These are phyloP conservation scores for Rhododendron williamsianum DNA, from an alignment of 148 eudicot species.

Conservation along the genomic window DNA sequence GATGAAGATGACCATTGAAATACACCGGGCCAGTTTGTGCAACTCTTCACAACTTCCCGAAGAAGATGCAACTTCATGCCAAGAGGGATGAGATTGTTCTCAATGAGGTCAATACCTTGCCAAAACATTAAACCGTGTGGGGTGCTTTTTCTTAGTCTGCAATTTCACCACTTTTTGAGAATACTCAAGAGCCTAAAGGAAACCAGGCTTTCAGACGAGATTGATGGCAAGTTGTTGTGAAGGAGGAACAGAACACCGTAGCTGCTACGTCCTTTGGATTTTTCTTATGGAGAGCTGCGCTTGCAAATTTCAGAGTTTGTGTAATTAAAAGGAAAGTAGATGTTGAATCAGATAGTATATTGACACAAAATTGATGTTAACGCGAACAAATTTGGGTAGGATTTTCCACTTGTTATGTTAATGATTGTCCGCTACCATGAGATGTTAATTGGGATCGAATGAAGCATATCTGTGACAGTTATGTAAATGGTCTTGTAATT, in stretches of 20 bases:
- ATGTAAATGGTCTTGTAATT: not conserved
- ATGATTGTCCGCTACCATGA: not conserved
- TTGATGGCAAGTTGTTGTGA: not conserved
- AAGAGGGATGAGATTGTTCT: not conserved
- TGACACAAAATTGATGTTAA: not conserved
- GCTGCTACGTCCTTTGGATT: not conserved
- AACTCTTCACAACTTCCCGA: not conserved
- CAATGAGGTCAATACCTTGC: not conserved
- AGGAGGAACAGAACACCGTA: not conserved
- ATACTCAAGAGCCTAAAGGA: not conserved
- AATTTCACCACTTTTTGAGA: not conserved
- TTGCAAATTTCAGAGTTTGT: not conserved
- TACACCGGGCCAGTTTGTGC: not conserved
- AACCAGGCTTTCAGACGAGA: not conserved
- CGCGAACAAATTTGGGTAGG: not conserved
- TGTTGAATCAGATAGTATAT: not conserved
- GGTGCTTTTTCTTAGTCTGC: too few relatives aligned
- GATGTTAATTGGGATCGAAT: not conserved
- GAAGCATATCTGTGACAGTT: not conserved
- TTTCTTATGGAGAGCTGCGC: not conserved
- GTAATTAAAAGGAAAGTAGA: not conserved
- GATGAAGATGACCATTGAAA: conserved; percentile 80
- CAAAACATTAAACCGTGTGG: not conserved
- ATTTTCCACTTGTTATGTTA: not conserved
- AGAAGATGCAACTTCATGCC: not conserved